phyloP scores from a whole-genome alignment of 129 eudicot species.

The Sambucus nigra region DNA sequence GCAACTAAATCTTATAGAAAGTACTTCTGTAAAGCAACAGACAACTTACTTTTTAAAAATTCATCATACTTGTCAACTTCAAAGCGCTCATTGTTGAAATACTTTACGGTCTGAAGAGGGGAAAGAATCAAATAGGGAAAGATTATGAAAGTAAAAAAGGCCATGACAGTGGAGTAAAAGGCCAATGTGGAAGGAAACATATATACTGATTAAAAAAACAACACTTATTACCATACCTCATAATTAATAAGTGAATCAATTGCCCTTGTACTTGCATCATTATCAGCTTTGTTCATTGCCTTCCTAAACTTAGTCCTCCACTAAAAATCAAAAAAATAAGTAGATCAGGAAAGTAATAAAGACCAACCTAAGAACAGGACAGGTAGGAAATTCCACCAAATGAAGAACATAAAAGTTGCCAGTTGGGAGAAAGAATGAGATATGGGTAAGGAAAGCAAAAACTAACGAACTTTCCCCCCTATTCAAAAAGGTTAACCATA shows the following conservation, averaged over 20 bases:
- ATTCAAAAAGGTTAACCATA: no score
- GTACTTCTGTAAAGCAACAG: slow-evolving; percentile 4
- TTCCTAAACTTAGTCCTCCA: slow-evolving; percentile 99
- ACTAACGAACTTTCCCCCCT: no score
- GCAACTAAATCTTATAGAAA: not conserved
- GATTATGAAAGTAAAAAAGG: slow-evolving; percentile 3
- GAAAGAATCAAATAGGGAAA: slow-evolving; percentile 9
- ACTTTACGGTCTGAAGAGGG: slow-evolving; percentile 70
- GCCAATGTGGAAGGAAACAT: not conserved
- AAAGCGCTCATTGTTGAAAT: slow-evolving; percentile 80
- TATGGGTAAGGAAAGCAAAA: not conserved
- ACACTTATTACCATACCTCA: slow-evolving; percentile 44
- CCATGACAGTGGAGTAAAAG: not conserved
- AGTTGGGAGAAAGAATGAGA: no score
- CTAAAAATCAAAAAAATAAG: slow-evolving; percentile 27
- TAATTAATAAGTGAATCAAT: slow-evolving; percentile 90
- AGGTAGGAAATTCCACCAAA: not conserved
- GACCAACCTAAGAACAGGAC: no score
- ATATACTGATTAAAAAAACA: slow-evolving; percentile 2
- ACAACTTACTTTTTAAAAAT: slow-evolving; percentile 62
- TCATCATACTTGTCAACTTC: slow-evolving; percentile 83
- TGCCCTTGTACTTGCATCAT: slow-evolving; percentile 95
- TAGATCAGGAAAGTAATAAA: not conserved
- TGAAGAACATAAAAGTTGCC: not conserved
- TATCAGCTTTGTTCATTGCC: slow-evolving; percentile 98